Percentiles rank a stretch among this genome's conserved stretches.
These are phyloP conservation scores for Manihot esculenta DNA, from an alignment of 441 rosid genomes.

Conservation along the genomic window DNA sequence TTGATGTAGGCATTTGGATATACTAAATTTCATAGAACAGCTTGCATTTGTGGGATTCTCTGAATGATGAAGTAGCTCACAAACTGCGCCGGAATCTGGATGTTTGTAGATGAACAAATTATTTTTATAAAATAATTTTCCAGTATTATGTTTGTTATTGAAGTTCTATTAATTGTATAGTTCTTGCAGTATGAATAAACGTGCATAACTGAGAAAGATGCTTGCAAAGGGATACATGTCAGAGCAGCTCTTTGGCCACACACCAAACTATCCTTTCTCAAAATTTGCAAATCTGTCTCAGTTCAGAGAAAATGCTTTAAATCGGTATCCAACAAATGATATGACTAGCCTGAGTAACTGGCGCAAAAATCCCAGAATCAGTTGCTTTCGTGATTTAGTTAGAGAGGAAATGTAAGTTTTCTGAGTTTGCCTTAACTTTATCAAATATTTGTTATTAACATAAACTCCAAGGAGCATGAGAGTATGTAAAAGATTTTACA, in stretches of 20 bases:
- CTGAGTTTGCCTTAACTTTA: neutral
- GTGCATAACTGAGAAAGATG: slow-evolving; percentile 10
- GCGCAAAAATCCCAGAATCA: slow-evolving; percentile 23
- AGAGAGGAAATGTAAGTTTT: slow-evolving; percentile 30
- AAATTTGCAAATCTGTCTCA: slow-evolving; percentile 1
- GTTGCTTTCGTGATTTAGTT: slow-evolving; percentile 21
- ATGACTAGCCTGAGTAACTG: slow-evolving; percentile 13
- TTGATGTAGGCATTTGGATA: neutral
- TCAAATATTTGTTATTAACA: neutral
- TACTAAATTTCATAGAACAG: neutral
- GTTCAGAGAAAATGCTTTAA: slow-evolving; percentile 18
- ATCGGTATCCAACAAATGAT: slow-evolving; percentile 4
- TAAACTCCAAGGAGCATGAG: neutral
- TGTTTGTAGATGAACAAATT: no score
- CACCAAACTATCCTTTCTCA: slow-evolving; percentile 9
- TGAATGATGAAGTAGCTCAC: neutral
- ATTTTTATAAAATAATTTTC: neutral
- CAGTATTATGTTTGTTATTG: neutral
- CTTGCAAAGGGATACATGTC: slow-evolving; percentile 3
- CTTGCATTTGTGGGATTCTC: neutral
- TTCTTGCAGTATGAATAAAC: slow-evolving; percentile 15
- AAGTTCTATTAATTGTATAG: neutral
- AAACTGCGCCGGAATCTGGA: neutral
- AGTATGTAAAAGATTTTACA: neutral
- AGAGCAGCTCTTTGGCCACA: slow-evolving; percentile 19